Conservation (phyloP, 768 basidiomycete species). For the Russula abietina region DNA sequence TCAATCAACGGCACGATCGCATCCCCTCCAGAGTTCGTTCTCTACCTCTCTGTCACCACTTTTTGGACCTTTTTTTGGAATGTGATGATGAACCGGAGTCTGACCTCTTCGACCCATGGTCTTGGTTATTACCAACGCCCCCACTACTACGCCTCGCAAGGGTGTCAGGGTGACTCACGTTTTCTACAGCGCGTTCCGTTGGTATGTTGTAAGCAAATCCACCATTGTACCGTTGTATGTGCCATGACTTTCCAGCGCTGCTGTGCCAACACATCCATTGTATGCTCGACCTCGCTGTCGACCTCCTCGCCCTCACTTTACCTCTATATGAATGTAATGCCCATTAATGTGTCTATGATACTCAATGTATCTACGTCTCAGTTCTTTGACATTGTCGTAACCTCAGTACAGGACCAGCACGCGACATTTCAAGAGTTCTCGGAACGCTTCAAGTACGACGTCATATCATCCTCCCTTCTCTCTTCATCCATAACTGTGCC, state of each 20-base stretch:
- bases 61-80: conserved; percentile 2
- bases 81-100: conserved; percentile 3
- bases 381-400: conserved; percentile 12
- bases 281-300: neutral
- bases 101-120: conserved; percentile 20
- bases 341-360: neutral
- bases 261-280: neutral
- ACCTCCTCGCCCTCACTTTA: neutral
- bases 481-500: conserved; percentile 19
- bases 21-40: conserved; percentile 23
- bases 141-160: conserved; percentile 3
- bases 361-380: conserved; percentile 13
- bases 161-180: neutral
- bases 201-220: conserved; percentile 8
- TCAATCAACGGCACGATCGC: conserved; percentile 20
- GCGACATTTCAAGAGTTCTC: conserved; percentile 20
- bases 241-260: neutral
- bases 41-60: conserved; percentile 2
- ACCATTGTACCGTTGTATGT: neutral
- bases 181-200: conserved; percentile 1
- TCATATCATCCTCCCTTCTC: conserved; percentile 25
- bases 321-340: neutral
- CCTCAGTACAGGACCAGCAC: conserved; percentile 8
- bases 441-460: conserved; percentile 25
- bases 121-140: conserved; percentile 15